These are phyloP conservation scores for Paxillus involutus DNA, from an alignment of 768 basidiomycete genomes.

Conservation along the genomic window DNA sequence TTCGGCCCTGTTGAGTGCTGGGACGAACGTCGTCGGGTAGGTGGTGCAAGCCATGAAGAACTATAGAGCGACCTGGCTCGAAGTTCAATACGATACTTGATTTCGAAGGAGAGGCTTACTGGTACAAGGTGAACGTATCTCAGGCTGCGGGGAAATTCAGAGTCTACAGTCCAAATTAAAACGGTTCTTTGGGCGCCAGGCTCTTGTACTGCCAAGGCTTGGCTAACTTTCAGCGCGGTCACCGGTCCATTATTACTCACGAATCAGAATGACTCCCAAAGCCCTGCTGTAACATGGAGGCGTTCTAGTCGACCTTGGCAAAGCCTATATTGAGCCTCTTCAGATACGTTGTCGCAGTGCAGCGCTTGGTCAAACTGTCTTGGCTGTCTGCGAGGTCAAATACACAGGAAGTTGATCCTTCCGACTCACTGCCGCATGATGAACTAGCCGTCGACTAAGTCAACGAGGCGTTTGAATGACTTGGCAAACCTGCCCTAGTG, in stretches of 20 bases:
- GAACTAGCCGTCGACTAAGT: background rate
- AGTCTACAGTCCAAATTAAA: constrained; percentile 6
- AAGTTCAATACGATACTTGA: background rate
- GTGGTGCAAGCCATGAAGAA: constrained; percentile 2
- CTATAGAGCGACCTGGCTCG: background rate
- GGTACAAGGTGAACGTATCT: background rate
- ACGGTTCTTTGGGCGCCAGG: background rate
- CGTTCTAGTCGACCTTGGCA: background rate
- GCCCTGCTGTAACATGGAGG: background rate
- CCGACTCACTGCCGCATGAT: background rate
- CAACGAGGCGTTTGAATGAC: background rate
- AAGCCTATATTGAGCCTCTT: background rate
- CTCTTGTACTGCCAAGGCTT: constrained; percentile 3
- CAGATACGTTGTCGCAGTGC: background rate
- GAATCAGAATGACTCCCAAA: constrained; percentile 6
- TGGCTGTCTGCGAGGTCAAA: background rate
- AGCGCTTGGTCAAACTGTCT: too few relatives aligned
- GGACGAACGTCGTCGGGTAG: background rate
- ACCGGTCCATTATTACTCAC: background rate
- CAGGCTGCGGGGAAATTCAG: background rate
- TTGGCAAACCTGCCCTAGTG: background rate
- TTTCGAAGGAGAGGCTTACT: constrained; percentile 7
- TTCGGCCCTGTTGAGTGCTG: background rate
- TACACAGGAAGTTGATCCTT: too few relatives aligned
- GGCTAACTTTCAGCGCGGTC: background rate